Evolutionary conservation across 805 yeast species (phyloP), one percentile per base, ranked within the genome.

Genomic region (Pichia kluyveri): DNA sequence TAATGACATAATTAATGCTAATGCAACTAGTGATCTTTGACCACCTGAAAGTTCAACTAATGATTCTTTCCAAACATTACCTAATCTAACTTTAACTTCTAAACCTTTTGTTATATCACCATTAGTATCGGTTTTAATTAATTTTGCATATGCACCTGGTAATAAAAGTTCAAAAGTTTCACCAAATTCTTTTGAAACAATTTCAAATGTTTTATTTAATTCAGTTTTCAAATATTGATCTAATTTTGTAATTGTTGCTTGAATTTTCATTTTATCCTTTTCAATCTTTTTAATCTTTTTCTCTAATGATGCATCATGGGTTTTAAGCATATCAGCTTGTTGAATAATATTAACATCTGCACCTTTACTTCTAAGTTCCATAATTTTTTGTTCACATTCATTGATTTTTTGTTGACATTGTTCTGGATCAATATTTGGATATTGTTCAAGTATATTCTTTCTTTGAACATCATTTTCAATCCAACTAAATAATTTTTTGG

Each of bases 41-140:
- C 99, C 99, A 48, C 99, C 99, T 8, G 96, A 86, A 41, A 93
- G 72, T 67, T 93, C 99, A 11, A 89, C 95, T 51, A 93, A 73
- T 59, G 96, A 85, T 56, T 90, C 96, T 61, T 91, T 93, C 99
- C 99, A 93, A 6, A 91, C 87, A 41, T 76, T 80, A 4, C 99
- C 99, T 15, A 93, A 70, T 60, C 86, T 81, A 1, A 93, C 98
- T 59, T 81, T 83, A 26, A 93, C 93, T 60, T 87, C 96, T 15
- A 93, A 71, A 18, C 99, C 99, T 55, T 84, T 79, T 0, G 96
- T 86, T 10, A 93, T 85, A 59, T 87, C 95, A 15, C 46, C 44
- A 57, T 76, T 75, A n/a, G 79, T 77, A 54, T 88, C 87, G 4
- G 80, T 76, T 3, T 95, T 88, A 14, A 83, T 96, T 51, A 91